These are phyloP conservation scores for Leccinum solheimii DNA, from an alignment of 1,284 basidiomycete species.

Conservation along the genomic window DNA sequence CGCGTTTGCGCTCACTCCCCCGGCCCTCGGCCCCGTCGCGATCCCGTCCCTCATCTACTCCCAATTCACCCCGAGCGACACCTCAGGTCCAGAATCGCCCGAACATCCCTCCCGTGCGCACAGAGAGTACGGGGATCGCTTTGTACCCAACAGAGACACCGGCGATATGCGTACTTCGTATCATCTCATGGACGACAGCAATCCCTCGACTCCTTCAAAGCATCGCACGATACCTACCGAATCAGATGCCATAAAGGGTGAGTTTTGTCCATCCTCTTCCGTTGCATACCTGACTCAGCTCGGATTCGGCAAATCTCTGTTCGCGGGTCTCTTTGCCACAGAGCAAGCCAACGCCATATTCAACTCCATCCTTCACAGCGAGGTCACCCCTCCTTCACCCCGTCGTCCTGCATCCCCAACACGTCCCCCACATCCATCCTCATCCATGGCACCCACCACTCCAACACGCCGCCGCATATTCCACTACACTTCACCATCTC, in stretches of 20 bases:
- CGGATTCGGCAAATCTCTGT: background rate
- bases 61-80: conserved; percentile 54
- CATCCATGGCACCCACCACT: conserved; percentile 52
- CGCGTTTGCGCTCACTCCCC: conserved; percentile 34
- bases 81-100: conserved; percentile 55
- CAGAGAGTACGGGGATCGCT: conserved; percentile 73
- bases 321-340: conserved; percentile 25
- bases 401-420: conserved; percentile 60
- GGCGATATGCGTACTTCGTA: conserved; percentile 77
- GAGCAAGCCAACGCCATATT: conserved; percentile 82
- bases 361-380: conserved; percentile 69
- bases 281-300: background rate
- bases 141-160: conserved; percentile 68
- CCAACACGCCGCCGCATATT: conserved; percentile 69
- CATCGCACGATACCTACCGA: conserved; percentile 73
- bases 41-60: conserved; percentile 58
- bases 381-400: conserved; percentile 71
- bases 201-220: conserved; percentile 68
- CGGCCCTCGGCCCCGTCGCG: conserved; percentile 35
- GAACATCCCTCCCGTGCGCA: conserved; percentile 39
- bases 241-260: conserved; percentile 75
- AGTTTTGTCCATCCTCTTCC: conserved; percentile 16
- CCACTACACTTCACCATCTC: conserved; percentile 60
- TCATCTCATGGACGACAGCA: conserved; percentile 69
- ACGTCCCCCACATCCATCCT: conserved; percentile 42